Evolutionary conservation across 2,329 filamentous ascomycete genomes (phyloP), one percentile per base, ranked within the genome.

Genomic region (Epichloe aotearoae): DNA sequence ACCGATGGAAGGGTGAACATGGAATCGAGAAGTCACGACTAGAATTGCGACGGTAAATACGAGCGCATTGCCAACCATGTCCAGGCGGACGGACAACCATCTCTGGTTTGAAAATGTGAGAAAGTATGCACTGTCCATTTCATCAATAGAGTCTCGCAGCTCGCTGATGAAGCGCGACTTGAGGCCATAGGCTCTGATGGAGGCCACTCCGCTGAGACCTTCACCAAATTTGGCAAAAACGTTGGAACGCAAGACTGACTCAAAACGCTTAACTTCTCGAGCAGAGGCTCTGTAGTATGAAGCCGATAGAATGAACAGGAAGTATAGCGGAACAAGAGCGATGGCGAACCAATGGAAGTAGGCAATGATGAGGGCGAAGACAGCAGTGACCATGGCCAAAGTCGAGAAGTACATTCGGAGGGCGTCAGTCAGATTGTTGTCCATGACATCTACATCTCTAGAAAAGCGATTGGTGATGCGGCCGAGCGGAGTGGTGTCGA

Each of bases 381-480:
- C 86, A 4, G 86, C 83, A 2, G 83, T 72, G 57, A 95, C 89
- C 77, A 85, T 88, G 39, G 80, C 83, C 58, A 95, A 69, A 1
- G 88, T 95, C 59, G 96, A 71, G 59, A 90, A 84, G 71, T 91
- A 96, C 82, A 96, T 95, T 56, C 91, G 82, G 68, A 96, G 88
- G 3, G 88, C 84, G 60, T 96, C 91, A 0, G 85, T 85, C 42
- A 96, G 70, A 52, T 83, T 88, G 65, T 95, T 95, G 69, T 97
- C 93, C 88, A 97, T 94, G 51, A 93, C 88, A 61, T 96, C 88
- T 40, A 97, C 86, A 61, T 98, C 93, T 58, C 91, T 85, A 34
- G 88, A 94, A 69, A 97, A 97, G 15, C 93, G 86, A 65, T 97
- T 97, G 20, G 89, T 95, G 64, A 97, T 96, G 38, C 91, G 84